Percentiles rank a stretch among this genome's conserved stretches.
Evolutionary conservation across 768 basidiomycete species (phyloP).

Genomic region (Infundibulicybe gibba): DNA sequence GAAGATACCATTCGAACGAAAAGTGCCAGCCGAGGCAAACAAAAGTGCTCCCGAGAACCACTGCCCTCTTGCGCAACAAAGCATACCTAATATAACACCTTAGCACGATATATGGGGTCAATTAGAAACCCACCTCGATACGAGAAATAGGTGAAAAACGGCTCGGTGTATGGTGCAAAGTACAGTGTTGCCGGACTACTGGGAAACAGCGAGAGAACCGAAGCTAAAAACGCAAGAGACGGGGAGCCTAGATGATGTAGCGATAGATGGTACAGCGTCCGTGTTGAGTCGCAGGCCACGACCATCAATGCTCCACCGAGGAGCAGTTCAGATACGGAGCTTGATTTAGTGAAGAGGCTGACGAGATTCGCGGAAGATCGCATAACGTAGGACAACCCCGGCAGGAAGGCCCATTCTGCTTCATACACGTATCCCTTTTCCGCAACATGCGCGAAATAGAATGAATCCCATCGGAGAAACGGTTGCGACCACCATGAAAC

Average conservation of each 20-base stretch:
- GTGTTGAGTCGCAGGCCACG: conserved; percentile 36
- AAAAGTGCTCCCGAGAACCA: conserved; percentile 56
- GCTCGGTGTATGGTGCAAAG: conserved; percentile 77
- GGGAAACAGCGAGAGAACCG: conserved; percentile 70
- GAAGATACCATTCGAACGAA: conserved; percentile 78
- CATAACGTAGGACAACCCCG: conserved; percentile 60
- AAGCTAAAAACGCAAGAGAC: conserved; percentile 55
- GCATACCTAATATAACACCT: conserved; percentile 46
- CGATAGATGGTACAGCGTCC: conserved; percentile 56
- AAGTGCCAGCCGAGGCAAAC: conserved; percentile 61
- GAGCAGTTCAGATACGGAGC: conserved; percentile 21
- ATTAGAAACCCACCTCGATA: conserved; percentile 53
- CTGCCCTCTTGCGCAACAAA: conserved; percentile 42
- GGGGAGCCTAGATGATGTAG: conserved; percentile 51
- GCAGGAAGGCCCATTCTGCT: conserved; percentile 86
- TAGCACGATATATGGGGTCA: background rate
- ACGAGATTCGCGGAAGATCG: conserved; percentile 25
- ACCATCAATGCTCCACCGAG: conserved; percentile 32
- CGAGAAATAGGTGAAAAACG: conserved; percentile 80
- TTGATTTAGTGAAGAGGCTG: conserved; percentile 7
- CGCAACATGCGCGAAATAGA: conserved; percentile 78
- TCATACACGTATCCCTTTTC: conserved; percentile 58
- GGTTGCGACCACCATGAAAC: conserved; percentile 10
- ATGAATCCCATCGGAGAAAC: conserved; percentile 81
- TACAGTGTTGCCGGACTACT: conserved; percentile 76